phyloP scores from a whole-genome alignment of 257 asterid genomes.

The Solanum boliviense region DNA sequence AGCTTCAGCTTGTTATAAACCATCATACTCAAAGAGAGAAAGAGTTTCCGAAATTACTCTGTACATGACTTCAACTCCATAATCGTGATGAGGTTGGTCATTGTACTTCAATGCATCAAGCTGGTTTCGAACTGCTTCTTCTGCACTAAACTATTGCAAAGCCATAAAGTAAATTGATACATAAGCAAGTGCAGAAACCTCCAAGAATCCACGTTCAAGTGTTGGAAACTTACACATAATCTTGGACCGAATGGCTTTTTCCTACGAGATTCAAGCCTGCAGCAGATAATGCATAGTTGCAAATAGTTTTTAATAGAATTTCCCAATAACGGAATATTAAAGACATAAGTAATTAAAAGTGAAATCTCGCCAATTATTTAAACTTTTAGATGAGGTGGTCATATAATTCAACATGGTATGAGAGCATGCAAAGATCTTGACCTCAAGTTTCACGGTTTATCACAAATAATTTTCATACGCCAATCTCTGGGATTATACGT shows the following conservation, averaged over 20 bases:
- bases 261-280: slow-evolving; percentile 77
- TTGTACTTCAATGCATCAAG: slow-evolving; percentile 92
- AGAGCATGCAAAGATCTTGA: neutral
- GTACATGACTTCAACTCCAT: slow-evolving; percentile 95
- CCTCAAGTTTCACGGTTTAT: neutral
- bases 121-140: slow-evolving; percentile 77
- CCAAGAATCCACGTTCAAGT: neutral
- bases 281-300: neutral
- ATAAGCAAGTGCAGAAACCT: neutral
- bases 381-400: neutral
- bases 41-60: slow-evolving; percentile 35
- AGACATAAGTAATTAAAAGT: neutral
- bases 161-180: slow-evolving; percentile 3
- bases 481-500: neutral
- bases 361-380: neutral
- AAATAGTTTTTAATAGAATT: neutral
- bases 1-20: neutral
- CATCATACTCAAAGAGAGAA: neutral
- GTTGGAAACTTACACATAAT: slow-evolving; percentile 46
- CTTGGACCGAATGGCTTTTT: slow-evolving; percentile 85
- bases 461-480: neutral
- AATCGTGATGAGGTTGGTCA: slow-evolving; percentile 83
- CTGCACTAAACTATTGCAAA: slow-evolving; percentile 63
- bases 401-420: neutral
- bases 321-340: neutral